Percentiles rank a stretch among this genome's conserved stretches.
phyloP scores from a whole-genome alignment of 164 flowering plant genomes.

The Buxus sempervirens region DNA sequence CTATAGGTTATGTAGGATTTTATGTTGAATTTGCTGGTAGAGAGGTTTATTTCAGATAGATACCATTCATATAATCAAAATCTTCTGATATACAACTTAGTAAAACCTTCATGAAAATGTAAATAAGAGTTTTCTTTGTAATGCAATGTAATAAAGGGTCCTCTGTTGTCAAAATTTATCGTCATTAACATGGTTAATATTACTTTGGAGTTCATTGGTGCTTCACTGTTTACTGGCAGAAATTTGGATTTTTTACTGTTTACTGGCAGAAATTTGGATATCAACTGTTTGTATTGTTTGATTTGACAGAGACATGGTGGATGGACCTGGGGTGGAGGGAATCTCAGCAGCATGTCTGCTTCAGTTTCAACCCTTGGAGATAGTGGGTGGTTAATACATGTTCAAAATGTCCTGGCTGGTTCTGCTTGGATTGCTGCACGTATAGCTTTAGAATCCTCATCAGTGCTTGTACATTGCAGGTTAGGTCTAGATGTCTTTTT shows the following conservation, averaged over 20 bases:
- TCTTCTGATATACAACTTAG: too few relatives aligned
- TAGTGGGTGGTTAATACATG: slow-evolving; percentile 96
- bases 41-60: too few relatives aligned
- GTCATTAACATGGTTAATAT: not conserved
- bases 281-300: slow-evolving; percentile 8
- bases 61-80: too few relatives aligned
- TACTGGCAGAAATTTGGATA: not conserved
- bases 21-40: too few relatives aligned
- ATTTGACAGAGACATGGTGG: slow-evolving; percentile 89
- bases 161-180: not conserved
- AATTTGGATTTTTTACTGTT: not conserved
- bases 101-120: too few relatives aligned
- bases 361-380: slow-evolving; percentile 98
- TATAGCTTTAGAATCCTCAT: slow-evolving; percentile 80
- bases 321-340: slow-evolving; percentile 99
- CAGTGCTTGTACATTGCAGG: slow-evolving; percentile 99
- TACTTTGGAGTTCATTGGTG: not conserved
- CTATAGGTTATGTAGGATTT: too few relatives aligned
- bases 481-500: slow-evolving; percentile 13
- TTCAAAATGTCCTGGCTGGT: slow-evolving; percentile 92
- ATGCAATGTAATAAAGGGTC: not conserved
- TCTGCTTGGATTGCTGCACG: slow-evolving; percentile 99
- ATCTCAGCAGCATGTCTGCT: slow-evolving; percentile 99
- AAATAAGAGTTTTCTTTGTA: too few relatives aligned
- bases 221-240: not conserved